Evolutionary conservation across 305 asterid genomes (phyloP).

Genomic region (Fraxinus latifolia): DNA sequence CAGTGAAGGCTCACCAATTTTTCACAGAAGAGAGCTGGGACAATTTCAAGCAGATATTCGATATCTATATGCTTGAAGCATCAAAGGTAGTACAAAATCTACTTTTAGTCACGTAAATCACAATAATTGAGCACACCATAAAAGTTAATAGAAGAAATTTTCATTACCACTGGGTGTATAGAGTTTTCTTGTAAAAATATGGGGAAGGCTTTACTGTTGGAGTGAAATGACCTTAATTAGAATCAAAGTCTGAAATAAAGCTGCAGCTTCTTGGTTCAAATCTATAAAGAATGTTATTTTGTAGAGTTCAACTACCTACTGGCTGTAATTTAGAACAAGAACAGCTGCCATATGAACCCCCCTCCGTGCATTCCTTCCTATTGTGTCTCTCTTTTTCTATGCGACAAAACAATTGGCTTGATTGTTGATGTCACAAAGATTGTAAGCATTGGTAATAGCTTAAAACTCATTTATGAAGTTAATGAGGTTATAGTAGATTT

Average conservation of each 20-base stretch:
- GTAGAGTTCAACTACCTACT: background rate
- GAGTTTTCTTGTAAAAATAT: background rate
- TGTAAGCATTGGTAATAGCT: background rate
- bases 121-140: constrained; percentile 13
- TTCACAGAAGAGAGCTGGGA: constrained; percentile 94
- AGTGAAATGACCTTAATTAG: background rate
- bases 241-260: background rate
- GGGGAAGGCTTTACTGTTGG: background rate
- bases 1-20: constrained; percentile 88
- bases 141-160: background rate
- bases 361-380: background rate
- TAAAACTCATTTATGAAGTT: background rate
- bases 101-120: background rate
- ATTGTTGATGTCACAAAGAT: background rate
- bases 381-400: background rate
- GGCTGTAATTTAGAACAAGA: background rate
- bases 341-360: background rate
- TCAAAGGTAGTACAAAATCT: constrained; percentile 64
- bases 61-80: constrained; percentile 82
- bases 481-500: background rate
- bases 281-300: background rate
- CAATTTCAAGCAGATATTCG: constrained; percentile 88
- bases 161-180: background rate
- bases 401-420: background rate
- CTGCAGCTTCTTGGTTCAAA: background rate